Evolutionary conservation across 805 yeast genomes (phyloP).

Genomic region (Metschnikowia koreensis): DNA sequence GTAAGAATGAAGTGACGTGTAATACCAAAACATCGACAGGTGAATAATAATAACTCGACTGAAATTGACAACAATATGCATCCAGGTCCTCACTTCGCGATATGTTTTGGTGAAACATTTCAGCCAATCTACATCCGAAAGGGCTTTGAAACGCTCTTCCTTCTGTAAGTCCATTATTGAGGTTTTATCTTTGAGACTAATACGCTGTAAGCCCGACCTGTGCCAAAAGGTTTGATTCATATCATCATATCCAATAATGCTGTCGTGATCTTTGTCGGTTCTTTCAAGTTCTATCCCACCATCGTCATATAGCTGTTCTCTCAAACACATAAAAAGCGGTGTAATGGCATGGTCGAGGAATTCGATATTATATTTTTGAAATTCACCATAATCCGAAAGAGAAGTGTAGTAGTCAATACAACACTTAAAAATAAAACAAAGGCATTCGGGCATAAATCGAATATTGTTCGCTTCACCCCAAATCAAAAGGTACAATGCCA

Average conservation of each 20-base stretch:
- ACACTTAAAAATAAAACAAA: constrained; percentile 81
- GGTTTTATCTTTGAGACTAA: constrained; percentile 44
- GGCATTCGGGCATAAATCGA: constrained; percentile 85
- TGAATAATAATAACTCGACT: constrained; percentile 73
- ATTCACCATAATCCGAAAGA: constrained; percentile 28
- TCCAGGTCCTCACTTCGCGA: constrained; percentile 96
- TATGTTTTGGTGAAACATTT: constrained; percentile 85
- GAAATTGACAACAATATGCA: constrained; percentile 90
- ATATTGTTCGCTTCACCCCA: constrained; percentile 93
- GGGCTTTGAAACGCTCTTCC: constrained; percentile 51
- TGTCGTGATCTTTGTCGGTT: constrained; percentile 61
- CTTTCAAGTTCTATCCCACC: constrained; percentile 45
- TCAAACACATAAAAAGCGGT: constrained; percentile 65
- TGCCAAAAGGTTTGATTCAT: constrained; percentile 89
- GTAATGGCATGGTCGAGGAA: constrained; percentile 70
- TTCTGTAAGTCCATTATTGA: constrained; percentile 54
- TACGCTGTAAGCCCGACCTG: constrained; percentile 60
- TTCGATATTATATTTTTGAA: constrained; percentile 26
- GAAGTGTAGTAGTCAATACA: constrained; percentile 66
- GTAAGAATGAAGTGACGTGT: constrained; percentile 65
- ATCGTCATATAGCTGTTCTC: constrained; percentile 51
- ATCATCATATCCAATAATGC: constrained; percentile 83
- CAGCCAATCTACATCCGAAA: constrained; percentile 63
- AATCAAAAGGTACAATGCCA: constrained; percentile 66
- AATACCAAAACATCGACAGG: constrained; percentile 72